Evolutionary conservation across 2,329 filamentous ascomycete genomes (phyloP).

Genomic region (Scedosporium dehoogii): DNA sequence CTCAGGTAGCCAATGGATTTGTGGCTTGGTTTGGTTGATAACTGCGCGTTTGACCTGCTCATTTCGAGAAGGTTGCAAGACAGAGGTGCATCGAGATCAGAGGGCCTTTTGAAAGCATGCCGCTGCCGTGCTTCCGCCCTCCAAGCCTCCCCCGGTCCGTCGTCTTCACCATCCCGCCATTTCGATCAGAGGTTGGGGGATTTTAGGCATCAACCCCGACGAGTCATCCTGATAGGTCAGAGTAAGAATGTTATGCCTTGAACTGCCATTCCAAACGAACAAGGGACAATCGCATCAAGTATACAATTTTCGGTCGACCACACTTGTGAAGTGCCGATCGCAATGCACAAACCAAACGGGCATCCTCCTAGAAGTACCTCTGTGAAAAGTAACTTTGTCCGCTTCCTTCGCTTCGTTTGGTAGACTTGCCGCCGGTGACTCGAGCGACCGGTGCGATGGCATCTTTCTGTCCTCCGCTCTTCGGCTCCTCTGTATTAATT

Average conservation of each 20-base stretch:
- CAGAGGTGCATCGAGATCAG: background rate
- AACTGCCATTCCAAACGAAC: background rate
- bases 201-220: background rate
- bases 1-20: background rate
- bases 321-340: too few relatives aligned
- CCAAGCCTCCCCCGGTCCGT: background rate
- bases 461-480: too few relatives aligned
- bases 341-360: too few relatives aligned
- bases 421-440: too few relatives aligned
- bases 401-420: too few relatives aligned
- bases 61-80: background rate
- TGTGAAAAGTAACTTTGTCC: too few relatives aligned
- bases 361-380: too few relatives aligned
- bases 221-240: background rate
- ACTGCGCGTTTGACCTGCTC: background rate
- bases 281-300: too few relatives aligned
- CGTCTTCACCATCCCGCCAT: background rate
- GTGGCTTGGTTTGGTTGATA: background rate
- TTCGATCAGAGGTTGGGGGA: background rate
- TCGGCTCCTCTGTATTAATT: too few relatives aligned
- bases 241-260: background rate
- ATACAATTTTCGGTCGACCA: too few relatives aligned
- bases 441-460: too few relatives aligned
- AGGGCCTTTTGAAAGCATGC: background rate
- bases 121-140: background rate